These are phyloP conservation scores for Castanospermum australe DNA, from an alignment of 306 rosid genomes.

Conservation along the genomic window DNA sequence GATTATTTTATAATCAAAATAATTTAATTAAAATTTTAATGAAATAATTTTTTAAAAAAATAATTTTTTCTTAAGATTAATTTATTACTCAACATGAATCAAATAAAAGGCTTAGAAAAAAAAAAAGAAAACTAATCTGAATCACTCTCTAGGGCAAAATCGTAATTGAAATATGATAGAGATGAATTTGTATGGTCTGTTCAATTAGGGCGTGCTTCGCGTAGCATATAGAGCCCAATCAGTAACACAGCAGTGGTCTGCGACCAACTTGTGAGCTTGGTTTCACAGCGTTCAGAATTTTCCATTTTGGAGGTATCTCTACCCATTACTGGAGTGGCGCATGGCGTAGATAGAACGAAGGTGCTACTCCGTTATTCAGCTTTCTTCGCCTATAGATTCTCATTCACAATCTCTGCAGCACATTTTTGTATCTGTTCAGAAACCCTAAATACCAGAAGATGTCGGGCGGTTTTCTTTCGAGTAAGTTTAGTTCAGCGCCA, in stretches of 20 bases:
- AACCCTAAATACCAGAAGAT: slow-evolving; percentile 53
- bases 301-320: not conserved
- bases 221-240: not conserved
- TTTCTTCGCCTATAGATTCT: not conserved
- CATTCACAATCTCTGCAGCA: not conserved
- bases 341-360: not conserved
- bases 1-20: no score
- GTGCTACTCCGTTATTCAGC: not conserved
- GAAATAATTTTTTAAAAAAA: no score
- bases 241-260: no score
- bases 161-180: no score
- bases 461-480: slow-evolving; percentile 83
- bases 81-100: no score
- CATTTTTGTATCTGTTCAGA: not conserved
- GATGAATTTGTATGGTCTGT: not conserved
- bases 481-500: slow-evolving; percentile 25
- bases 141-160: no score
- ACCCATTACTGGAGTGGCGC: not conserved
- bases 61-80: no score
- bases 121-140: no score
- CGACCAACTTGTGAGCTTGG: not conserved
- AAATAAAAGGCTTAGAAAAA: no score
- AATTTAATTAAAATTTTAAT: no score
- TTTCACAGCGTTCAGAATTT: not conserved
- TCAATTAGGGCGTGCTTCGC: not conserved